A percentile compares a stretch with the other conserved stretches of the same genome.
Evolutionary conservation across 2,329 filamentous ascomycete genomes (phyloP).

Genomic region (Juglanconis juglandina): DNA sequence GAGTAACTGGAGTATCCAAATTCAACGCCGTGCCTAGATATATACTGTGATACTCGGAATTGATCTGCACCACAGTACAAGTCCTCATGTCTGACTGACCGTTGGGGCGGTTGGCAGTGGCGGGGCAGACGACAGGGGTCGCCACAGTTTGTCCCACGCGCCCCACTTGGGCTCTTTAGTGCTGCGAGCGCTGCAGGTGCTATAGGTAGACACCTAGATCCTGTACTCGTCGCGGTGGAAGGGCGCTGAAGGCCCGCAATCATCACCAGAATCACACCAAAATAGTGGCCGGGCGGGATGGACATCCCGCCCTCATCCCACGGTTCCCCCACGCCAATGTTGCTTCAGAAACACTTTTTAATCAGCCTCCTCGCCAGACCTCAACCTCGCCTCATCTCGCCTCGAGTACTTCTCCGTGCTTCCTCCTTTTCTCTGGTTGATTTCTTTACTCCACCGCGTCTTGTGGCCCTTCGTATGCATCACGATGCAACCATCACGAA

Average conservation of each 20-base stretch:
- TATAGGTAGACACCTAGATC: too few species aligned
- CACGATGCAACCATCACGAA: too few species aligned
- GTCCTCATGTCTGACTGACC: background rate
- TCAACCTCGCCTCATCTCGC: too few species aligned
- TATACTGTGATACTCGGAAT: too few species aligned
- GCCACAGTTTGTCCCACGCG: background rate
- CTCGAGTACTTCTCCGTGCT: too few species aligned
- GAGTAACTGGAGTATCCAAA: too few species aligned
- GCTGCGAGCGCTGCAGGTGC: too few species aligned
- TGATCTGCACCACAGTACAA: background rate
- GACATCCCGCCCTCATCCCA: slow-evolving; percentile 6
- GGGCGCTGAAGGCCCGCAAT: background rate
- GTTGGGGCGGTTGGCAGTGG: background rate
- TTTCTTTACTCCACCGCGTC: too few species aligned
- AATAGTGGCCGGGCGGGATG: background rate
- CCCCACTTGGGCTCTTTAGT: background rate
- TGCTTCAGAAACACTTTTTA: background rate
- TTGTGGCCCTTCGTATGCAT: too few species aligned
- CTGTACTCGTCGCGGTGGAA: too few species aligned
- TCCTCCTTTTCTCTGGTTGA: too few species aligned
- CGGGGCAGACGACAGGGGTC: background rate
- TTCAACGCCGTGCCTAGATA: too few species aligned
- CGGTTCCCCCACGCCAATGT: slow-evolving; percentile 3
- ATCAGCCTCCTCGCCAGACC: background rate
- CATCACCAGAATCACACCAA: background rate